Conservation (phyloP, 345 rosid genomes). For the Corymbia maculata region DNA sequence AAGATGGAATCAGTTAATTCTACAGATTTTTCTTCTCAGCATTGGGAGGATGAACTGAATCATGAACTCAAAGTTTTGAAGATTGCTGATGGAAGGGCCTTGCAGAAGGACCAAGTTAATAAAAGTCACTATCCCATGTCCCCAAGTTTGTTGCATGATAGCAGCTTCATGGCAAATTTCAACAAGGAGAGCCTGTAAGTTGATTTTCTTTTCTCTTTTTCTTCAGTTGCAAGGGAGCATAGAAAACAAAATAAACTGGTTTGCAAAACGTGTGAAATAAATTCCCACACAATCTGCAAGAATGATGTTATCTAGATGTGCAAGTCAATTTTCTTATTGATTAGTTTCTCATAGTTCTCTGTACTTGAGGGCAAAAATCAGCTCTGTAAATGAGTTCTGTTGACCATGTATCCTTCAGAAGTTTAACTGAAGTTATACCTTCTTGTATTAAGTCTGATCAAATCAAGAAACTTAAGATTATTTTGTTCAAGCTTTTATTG, state of each 20-base stretch:
- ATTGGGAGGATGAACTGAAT: slow-evolving; percentile 64
- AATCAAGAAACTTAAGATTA: neutral
- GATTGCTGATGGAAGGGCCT: slow-evolving; percentile 37
- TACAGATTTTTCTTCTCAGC: slow-evolving; percentile 40
- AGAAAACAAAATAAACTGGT: neutral
- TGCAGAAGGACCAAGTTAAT: slow-evolving; percentile 41
- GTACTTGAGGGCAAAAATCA: neutral
- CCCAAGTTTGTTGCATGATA: slow-evolving; percentile 77
- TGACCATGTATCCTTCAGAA: neutral
- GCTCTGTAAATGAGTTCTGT: neutral
- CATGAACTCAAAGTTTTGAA: slow-evolving; percentile 60
- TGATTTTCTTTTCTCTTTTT: neutral
- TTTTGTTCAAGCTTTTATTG: neutral
- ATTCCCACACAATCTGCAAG: neutral
- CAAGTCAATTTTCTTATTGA: neutral
- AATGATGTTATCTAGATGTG: neutral
- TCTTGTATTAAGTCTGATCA: neutral
- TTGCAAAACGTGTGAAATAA: neutral
- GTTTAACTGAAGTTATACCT: neutral
- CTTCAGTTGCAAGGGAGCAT: neutral
- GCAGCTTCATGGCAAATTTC: slow-evolving; percentile 25
- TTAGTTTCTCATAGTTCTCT: neutral
- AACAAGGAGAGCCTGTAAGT: slow-evolving; percentile 85
- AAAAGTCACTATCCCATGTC: slow-evolving; percentile 53
- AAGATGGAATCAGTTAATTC: slow-evolving; percentile 36